Evolutionary conservation across 2,329 filamentous ascomycete species (phyloP).

Genomic region (Lecanicillium sp.): DNA sequence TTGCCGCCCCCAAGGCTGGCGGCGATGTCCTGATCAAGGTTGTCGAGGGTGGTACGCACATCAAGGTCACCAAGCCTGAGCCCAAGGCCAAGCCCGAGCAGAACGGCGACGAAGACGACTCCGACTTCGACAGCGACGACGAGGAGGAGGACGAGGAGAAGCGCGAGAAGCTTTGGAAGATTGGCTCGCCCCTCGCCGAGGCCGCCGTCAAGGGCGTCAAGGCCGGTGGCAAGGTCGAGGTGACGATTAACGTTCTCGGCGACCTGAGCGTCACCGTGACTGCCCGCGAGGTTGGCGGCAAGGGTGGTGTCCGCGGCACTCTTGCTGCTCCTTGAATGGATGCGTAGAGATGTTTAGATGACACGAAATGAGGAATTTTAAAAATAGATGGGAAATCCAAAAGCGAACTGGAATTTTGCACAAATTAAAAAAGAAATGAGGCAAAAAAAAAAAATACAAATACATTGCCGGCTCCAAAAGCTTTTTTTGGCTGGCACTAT

Average conservation of each 20-base stretch:
- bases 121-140: constrained; percentile 54
- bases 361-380: too few species aligned
- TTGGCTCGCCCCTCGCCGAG: constrained; percentile 76
- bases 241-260: constrained; percentile 79
- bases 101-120: constrained; percentile 58
- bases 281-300: constrained; percentile 77
- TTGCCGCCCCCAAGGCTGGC: constrained; percentile 69
- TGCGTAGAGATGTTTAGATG: too few species aligned
- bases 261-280: constrained; percentile 78
- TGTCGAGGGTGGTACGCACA: constrained; percentile 81
- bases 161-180: constrained; percentile 88
- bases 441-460: constrained; percentile 1
- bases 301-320: constrained; percentile 71
- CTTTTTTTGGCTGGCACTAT: too few species aligned
- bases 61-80: constrained; percentile 88
- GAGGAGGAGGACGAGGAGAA: constrained; percentile 83
- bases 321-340: constrained; percentile 30
- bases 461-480: not conserved
- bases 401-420: too few species aligned
- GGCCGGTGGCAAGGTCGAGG: constrained; percentile 86
- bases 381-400: too few species aligned
- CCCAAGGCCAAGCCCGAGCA: constrained; percentile 68
- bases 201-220: constrained; percentile 76
- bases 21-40: constrained; percentile 86
- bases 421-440: not conserved